Evolutionary conservation across 305 asterid genomes (phyloP).

Genomic region (Solanum hybrid): DNA sequence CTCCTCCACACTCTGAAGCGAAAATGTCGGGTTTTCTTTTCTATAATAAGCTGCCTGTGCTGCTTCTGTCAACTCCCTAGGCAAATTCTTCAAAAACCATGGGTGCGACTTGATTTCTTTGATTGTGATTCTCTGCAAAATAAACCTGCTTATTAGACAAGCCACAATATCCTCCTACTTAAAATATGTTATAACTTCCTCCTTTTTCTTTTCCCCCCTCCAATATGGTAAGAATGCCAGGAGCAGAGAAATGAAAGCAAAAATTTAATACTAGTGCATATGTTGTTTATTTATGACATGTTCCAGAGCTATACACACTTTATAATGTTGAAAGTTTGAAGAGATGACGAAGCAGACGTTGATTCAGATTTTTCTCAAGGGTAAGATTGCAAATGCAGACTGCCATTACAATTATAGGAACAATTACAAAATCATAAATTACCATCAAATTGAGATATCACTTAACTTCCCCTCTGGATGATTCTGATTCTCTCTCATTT

Average conservation of each 20-base stretch:
- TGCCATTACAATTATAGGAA: neutral
- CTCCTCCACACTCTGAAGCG: constrained; percentile 58
- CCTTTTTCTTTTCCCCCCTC: constrained; percentile 7
- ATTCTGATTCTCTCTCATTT: neutral
- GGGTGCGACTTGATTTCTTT: constrained; percentile 86
- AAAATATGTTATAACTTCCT: constrained; percentile 15
- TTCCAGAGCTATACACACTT: neutral
- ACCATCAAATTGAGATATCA: neutral
- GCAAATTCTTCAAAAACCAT: constrained; percentile 90
- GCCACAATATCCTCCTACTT: constrained; percentile 3
- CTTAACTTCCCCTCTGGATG: neutral
- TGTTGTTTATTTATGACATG: neutral
- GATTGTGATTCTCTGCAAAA: constrained; percentile 70
- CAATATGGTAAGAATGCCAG: neutral
- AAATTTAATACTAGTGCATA: neutral
- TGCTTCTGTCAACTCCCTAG: constrained; percentile 83
- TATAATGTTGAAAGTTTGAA: neutral
- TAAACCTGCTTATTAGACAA: neutral
- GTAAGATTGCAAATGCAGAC: neutral
- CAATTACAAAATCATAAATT: neutral
- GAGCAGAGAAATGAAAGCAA: neutral
- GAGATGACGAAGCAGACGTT: neutral
- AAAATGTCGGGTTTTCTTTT: constrained; percentile 76
- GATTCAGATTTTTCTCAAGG: neutral
- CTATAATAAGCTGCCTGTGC: constrained; percentile 69